Percentiles rank a stretch among this genome's conserved stretches.
These are phyloP conservation scores for Brassica nigra DNA, from an alignment of 345 rosid species.

Conservation along the genomic window DNA sequence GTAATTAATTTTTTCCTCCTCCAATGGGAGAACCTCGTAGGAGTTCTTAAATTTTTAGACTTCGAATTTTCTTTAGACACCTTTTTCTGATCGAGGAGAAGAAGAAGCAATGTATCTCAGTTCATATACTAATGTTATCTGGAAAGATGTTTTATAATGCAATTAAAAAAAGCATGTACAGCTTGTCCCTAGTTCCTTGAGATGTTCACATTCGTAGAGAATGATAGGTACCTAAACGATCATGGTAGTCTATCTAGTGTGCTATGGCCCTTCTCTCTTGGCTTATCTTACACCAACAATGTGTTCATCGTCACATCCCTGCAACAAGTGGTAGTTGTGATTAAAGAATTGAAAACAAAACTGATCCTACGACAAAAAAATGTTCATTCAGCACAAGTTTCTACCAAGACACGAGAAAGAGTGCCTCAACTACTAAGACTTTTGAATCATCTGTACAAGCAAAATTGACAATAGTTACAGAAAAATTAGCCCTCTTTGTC, in stretches of 20 bases:
- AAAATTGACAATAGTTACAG: not conserved
- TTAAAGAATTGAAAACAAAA: not conserved
- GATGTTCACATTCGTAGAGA: slow-evolving; percentile 7
- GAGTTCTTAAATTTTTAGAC: too few species aligned
- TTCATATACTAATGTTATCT: slow-evolving; percentile 12
- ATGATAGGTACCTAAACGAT: slow-evolving; percentile 31
- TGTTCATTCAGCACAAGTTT: not conserved
- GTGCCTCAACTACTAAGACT: not conserved
- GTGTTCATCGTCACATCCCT: slow-evolving; percentile 61
- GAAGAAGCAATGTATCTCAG: not conserved
- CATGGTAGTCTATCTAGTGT: not conserved
- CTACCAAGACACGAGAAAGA: not conserved
- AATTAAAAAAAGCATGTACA: slow-evolving; percentile 15
- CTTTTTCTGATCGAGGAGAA: too few species aligned
- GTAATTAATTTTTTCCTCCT: too few species aligned
- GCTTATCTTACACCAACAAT: slow-evolving; percentile 29
- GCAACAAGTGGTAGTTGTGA: slow-evolving; percentile 33
- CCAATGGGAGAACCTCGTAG: too few species aligned
- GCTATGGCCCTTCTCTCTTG: not conserved
- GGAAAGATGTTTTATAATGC: slow-evolving; percentile 23
- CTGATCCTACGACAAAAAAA: not conserved
- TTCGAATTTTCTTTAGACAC: too few species aligned
- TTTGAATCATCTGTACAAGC: not conserved
- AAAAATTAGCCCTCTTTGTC: not conserved
- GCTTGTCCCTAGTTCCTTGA: not conserved